Base-by-base conservation (phyloP, 495 filamentous ascomycete genomes). In the Parachaetomium inaequale region DNA sequence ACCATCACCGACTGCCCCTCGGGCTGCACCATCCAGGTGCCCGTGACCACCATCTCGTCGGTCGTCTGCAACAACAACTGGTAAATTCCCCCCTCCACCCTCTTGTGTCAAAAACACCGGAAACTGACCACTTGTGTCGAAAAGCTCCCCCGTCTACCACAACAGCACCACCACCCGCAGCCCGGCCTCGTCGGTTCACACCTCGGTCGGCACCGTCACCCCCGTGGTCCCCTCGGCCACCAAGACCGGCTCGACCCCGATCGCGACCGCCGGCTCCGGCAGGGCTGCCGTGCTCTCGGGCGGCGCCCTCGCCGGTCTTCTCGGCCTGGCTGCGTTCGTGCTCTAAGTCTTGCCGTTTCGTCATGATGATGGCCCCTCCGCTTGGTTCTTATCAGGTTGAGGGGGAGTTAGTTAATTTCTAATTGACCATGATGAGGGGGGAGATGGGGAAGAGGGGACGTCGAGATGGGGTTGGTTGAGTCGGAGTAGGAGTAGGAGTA, bases 281-380 rank as follows among this genome's bases (percentile, higher is more conserved):
- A 83, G 82, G 71, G 85, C 79, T 74, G 82, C 86, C 65, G 87
- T 83, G 71, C 75, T 88, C 67, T 86, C 86, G 59, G 87, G 87
- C 68, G 87, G 82, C 67, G 86, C 80, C 75, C 85, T 92, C 63
- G 89, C 86, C 67, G 87, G 83, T 77, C 77, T 92, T 69, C 83
- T 92, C 77, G 91, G 86, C 76, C 72, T 87, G 66, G 87, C 83
- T 69, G 90, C 87, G 71, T 83, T 85, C 76, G 70, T 89, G 71
- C 84, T 92, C 81, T 93, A 93, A 90, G 79, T 75, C 58, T 17
- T n/a, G n/a, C n/a, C n/a, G n/a, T n/a, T n/a, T n/a, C n/a, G n/a
- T n/a, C n/a, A n/a, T n/a, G n/a, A n/a, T n/a, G n/a, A n/a, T n/a
- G n/a, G n/a, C n/a, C n/a, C n/a, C n/a, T n/a, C n/a, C n/a, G n/a